phyloP scores from a whole-genome alignment of 106 monocot species.

The Allium cepa region DNA sequence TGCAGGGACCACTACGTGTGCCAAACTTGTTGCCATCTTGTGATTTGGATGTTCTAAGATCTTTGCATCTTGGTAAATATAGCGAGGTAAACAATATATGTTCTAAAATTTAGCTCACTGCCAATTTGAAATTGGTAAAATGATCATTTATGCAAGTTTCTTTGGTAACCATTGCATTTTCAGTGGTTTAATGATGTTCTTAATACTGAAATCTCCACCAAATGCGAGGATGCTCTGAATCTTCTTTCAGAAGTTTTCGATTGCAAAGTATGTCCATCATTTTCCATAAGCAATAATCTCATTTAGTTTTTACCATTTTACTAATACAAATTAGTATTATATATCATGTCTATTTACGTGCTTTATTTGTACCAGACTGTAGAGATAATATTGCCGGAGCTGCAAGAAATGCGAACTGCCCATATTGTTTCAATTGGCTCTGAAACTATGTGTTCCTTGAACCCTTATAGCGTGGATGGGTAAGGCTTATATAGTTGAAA shows the following conservation, averaged over 20 bases:
- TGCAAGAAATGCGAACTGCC: constrained; percentile 71
- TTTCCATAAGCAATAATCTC: neutral
- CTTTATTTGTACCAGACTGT: constrained; percentile 35
- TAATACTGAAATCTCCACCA: constrained; percentile 59
- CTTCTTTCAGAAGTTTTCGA: constrained; percentile 62
- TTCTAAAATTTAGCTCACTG: neutral
- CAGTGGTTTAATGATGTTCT: constrained; percentile 98
- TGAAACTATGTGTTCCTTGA: constrained; percentile 53
- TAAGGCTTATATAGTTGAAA: constrained; percentile 6
- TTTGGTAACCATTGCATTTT: neutral
- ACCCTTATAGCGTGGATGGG: constrained; percentile 68
- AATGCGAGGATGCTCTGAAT: constrained; percentile 68
- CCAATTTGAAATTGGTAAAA: too few relatives aligned
- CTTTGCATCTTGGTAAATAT: constrained; percentile 80
- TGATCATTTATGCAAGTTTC: too few relatives aligned
- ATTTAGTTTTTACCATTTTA: neutral
- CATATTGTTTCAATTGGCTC: constrained; percentile 93
- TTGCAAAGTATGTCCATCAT: constrained; percentile 51
- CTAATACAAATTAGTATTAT: neutral
- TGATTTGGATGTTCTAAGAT: constrained; percentile 40
- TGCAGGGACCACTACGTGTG: constrained; percentile 77
- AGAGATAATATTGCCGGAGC: constrained; percentile 85
- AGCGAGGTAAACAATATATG: constrained; percentile 44
- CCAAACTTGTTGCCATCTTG: constrained; percentile 59
- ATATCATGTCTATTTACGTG: neutral